Evolutionary conservation across 1,139 yeast species (phyloP).

Genomic region (Suhomyces atakaporum): DNA sequence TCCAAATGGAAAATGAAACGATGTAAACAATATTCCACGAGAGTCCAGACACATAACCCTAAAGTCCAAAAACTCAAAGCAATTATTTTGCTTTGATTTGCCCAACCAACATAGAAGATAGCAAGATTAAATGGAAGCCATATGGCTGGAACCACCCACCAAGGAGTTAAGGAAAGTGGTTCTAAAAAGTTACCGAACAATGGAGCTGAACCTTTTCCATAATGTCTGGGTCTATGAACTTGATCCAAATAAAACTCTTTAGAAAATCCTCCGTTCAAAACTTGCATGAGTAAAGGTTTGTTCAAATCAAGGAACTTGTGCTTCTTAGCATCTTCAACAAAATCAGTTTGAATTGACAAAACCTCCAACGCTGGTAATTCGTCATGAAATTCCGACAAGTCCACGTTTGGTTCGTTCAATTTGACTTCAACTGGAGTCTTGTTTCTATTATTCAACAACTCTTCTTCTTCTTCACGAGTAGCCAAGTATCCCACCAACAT

Average conservation of each 20-base stretch:
- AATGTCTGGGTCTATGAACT: slow-evolving; percentile 95
- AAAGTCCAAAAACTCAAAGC: slow-evolving; percentile 48
- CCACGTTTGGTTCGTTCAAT: slow-evolving; percentile 23
- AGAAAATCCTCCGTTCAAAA: slow-evolving; percentile 67
- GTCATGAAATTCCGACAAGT: slow-evolving; percentile 53
- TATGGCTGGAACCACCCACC: slow-evolving; percentile 76
- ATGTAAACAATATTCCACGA: slow-evolving; percentile 84
- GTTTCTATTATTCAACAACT: slow-evolving; percentile 43
- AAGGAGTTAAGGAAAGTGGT: slow-evolving; percentile 50
- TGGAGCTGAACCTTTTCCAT: slow-evolving; percentile 83
- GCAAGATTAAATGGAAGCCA: slow-evolving; percentile 84
- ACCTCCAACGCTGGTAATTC: slow-evolving; percentile 71
- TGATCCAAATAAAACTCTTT: slow-evolving; percentile 93
- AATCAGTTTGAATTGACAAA: slow-evolving; percentile 78
- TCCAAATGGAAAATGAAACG: slow-evolving; percentile 94
- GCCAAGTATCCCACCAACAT: slow-evolving; percentile 52
- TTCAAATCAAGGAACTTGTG: slow-evolving; percentile 86
- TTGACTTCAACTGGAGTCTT: slow-evolving; percentile 46
- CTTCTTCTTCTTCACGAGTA: slow-evolving; percentile 45
- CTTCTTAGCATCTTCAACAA: slow-evolving; percentile 62
- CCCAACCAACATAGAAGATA: slow-evolving; percentile 43
- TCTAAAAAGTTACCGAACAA: slow-evolving; percentile 52
- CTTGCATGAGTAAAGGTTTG: slow-evolving; percentile 79
- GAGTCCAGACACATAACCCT: slow-evolving; percentile 90
- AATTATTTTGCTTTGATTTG: slow-evolving; percentile 34